Evolutionary conservation across 768 basidiomycete genomes (phyloP), one percentile per base, ranked within the genome.

Genomic region (Auriscalpium orientale): DNA sequence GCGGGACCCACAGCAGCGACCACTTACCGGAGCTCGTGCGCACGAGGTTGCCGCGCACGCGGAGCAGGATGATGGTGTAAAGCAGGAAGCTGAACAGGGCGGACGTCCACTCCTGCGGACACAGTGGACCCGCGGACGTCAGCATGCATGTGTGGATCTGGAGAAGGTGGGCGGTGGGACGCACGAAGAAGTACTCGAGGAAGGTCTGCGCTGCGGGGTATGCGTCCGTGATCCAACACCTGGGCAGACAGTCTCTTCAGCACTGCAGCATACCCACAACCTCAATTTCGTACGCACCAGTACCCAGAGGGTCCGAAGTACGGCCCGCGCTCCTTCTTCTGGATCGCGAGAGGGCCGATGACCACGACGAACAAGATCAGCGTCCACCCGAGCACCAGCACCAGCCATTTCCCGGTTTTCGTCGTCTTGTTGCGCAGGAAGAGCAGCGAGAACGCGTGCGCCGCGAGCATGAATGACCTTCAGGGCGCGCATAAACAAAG

Each of bases 101-200:
- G 15, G 72, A 72, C 16, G 65, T 8, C 62, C 69, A 74, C 50
- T 72, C 71, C 71, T 73, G 51, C 22, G 5, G 22, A 28, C 22
- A 28, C 22, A 5, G 22, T 28, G 28, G 1, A 28, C 2, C 28
- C 28, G 2, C 28, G 2, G 7, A 28, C 33, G 20, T 20, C 15
- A 43, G 40, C 40, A 15, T 28, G 9, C 38, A 37, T 8, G 6
- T 18, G 28, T 33, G 43, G 16, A 48, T 16, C 49, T 51, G 34
- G 15, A 37, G 2, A 12, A 5, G 18, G 20, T 8, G 9, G 21
- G 8, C n/a, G 8, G 8, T n/a, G 10, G 6, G 4, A 67, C 72
- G 52, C 49, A 78, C 77, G 28, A 77, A 70, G 61, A 77, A 70
- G 60, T 78, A 79, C 62, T 78, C 77, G 18, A 77, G 61, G 49